Base-by-base conservation (phyloP, 768 basidiomycete species). In the Bullera alba region DNA sequence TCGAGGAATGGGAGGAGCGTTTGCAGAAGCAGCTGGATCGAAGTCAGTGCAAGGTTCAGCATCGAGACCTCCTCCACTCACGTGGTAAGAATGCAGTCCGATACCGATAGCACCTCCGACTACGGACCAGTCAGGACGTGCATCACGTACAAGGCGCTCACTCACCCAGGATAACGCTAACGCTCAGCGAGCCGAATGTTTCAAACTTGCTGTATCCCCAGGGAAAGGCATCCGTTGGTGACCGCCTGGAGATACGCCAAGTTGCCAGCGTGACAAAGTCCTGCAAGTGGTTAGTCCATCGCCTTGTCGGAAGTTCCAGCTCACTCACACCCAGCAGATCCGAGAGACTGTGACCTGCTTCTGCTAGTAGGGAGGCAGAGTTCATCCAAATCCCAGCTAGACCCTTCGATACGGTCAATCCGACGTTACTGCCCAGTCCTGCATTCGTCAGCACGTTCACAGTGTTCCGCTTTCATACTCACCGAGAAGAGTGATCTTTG, bases 201-300 rank as follows among this genome's bases (percentile, higher is more conserved):
- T 99, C 93, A 59, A 90, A 93, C 73, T 97, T 96, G 57, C 60
- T 54, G 42, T 65, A 70, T 21, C 65, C 65, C 55, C 60, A 65
- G 26, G 65, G 71, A 50, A 61, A 96, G 57, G 73, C 76, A 56
- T 76, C 78, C 7, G 86, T 84, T 8, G 91, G 86, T n/a, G 85
- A 80, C 65, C 80, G 80, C 44, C 89, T 79, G 1, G 87, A 89
- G 29, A 90, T 76, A 44, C 82, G 81, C 86, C 88, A 95, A 67
- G 83, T 86, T 56, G 86, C 83, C 8, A 97, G 78, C 3, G 87
- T 90, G 48, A 92, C 88, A 65, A 92, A 83, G 75, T 92, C 95
- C 70, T 69, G 45, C 14, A 21, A 36, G 30, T 38, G n/a, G 41
- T 48, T 14, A 6, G 6, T 10, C 10, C 45, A 28, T 42, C 44